Evolutionary conservation across 1,284 basidiomycete species (phyloP), one percentile per base, ranked within the genome.

Genomic region (Xerocomus amazonicus): DNA sequence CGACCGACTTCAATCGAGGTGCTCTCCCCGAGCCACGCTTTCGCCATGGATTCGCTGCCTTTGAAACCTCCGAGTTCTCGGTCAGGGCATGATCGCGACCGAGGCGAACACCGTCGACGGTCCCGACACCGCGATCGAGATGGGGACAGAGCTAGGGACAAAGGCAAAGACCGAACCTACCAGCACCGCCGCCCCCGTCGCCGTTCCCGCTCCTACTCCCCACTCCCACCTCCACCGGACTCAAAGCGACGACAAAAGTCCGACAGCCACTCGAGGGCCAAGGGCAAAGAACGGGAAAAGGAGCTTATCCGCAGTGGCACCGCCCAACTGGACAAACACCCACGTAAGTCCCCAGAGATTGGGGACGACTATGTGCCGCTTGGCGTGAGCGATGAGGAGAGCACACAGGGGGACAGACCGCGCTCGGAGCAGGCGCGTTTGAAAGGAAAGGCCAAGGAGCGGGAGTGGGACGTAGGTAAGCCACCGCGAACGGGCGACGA

Each of bases 331-430:
- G 19, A 23, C 19, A 23, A 4, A 23, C 4, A 23, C 19, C 44
- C 41, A 26, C 1, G 23, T 9, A 62, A 56, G 31, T 19, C 38
- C 6, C 49, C 56, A 8, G 52, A 65, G 13, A 67, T 68, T 9
- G 74, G 74, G 27, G 74, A 78, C 40, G 84, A 88, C 56, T 87
- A 82, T 59, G 78, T 89, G 56, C 71, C 79, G 0, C 80, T 88
- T 59, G 65, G 58, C 3, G 66, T 70, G 13, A 65, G 69, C 17
- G 68, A 70, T 10, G 66, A 63, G 9, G 70, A 71, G 16, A 56
- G 34, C 13, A 33, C 58, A 6, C 43, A 48, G 7, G 55, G 56
- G 9, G 57, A 56, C n/a, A 57, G 47, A 9, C 50, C 53, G 38
- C 54, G 52, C 33, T 47, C 58, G 8, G 54, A 65, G 53, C 53